A percentile compares a stretch with the other conserved stretches of the same genome.
phyloP scores from a whole-genome alignment of 257 asterid species.

The Asclepias syriaca region DNA sequence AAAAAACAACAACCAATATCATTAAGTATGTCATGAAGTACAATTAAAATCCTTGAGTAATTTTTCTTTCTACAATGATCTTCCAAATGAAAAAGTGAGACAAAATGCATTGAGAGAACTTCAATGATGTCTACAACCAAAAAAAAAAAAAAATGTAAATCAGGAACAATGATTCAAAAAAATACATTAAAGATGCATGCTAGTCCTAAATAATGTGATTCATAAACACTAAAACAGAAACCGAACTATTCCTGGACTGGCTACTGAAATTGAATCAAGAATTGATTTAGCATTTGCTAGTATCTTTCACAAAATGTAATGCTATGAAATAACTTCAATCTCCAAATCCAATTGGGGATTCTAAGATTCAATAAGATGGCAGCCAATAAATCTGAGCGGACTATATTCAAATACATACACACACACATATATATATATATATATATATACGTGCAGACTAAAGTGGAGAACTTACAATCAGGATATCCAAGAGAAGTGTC shows the following conservation, averaged over 20 bases:
- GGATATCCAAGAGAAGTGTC: constrained; percentile 70
- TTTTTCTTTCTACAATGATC: not conserved
- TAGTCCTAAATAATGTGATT: not conserved
- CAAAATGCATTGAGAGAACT: not conserved
- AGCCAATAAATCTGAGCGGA: too few relatives aligned
- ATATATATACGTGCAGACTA: too few relatives aligned
- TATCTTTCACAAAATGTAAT: not conserved
- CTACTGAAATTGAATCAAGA: not conserved
- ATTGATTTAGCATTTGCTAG: not conserved
- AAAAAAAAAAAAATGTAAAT: not conserved
- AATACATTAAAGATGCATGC: not conserved
- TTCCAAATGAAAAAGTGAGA: not conserved
- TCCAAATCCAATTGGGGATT: not conserved
- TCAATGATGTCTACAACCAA: not conserved
- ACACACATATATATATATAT: too few relatives aligned
- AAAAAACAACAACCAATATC: not conserved
- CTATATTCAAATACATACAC: too few relatives aligned
- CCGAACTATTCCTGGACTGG: not conserved
- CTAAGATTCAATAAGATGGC: too few relatives aligned
- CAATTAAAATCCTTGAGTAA: not conserved
- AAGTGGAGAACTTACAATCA: constrained; percentile 53
- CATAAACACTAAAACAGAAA: not conserved
- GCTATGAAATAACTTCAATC: not conserved
- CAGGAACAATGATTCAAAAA: not conserved
- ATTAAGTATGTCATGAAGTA: not conserved